phyloP scores from a whole-genome alignment of 2,329 filamentous ascomycete genomes.

The Fonsecaea erecta region DNA sequence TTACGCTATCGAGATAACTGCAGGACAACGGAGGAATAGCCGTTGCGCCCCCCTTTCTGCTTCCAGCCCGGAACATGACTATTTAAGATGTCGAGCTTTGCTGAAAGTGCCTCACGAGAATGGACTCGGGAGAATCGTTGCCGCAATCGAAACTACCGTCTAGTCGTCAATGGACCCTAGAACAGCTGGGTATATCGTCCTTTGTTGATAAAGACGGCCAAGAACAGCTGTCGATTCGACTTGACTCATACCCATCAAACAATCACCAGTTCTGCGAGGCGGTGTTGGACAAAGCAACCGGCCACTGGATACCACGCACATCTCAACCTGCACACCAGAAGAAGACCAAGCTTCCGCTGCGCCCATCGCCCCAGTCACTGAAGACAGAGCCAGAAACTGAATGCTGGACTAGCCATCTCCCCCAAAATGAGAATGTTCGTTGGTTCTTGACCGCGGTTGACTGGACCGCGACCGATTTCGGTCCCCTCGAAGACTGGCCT shows the following conservation, averaged over 20 bases:
- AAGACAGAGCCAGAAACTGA: not conserved
- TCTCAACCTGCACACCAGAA: not conserved
- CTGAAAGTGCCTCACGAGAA: not conserved
- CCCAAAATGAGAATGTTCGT: constrained; percentile 39
- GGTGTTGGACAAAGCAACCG: constrained; percentile 13
- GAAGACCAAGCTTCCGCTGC: not conserved
- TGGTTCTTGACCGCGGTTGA: constrained; percentile 50
- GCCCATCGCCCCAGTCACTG: not conserved
- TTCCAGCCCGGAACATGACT: not conserved
- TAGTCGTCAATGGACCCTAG: constrained; percentile 3
- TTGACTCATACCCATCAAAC: constrained; percentile 2
- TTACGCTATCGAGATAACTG: not conserved
- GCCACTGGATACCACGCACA: constrained; percentile 5
- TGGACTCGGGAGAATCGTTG: constrained; percentile 2
- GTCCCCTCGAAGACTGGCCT: constrained; percentile 56
- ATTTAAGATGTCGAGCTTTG: not conserved
- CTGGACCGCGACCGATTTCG: constrained; percentile 56
- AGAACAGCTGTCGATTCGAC: constrained; percentile 18
- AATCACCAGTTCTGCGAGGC: not conserved
- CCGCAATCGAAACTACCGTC: not conserved
- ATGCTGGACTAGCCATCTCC: constrained; percentile 31
- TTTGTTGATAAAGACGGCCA: constrained; percentile 17
- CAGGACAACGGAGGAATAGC: not conserved
- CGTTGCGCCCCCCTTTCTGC: not conserved
- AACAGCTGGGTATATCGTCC: constrained; percentile 23